Base-by-base conservation (phyloP, 2,329 filamentous ascomycete species). In the Ophiostoma sp. region DNA sequence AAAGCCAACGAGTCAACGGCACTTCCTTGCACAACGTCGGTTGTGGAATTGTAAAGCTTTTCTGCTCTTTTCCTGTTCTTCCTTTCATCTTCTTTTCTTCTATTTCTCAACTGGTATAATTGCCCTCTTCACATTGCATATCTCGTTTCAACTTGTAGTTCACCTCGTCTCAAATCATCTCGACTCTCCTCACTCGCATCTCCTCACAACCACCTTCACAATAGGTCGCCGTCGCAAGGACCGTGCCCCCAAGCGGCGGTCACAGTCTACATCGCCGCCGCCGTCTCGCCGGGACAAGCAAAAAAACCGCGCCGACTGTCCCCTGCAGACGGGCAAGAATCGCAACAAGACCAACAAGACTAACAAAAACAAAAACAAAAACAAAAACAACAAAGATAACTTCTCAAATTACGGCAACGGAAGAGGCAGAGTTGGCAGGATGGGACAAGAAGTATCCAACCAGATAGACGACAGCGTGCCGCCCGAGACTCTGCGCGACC, bases 361-460 rank as follows among this genome's bases (percentile, higher is more conserved):
- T n/a, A 67, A 62, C 8, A 65, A 67, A 13, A 27, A 3, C 36
- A 62, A 52, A 36, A 62, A 39, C 52, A 62, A 39, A 13, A 44
- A n/a, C 44, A 68, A 69, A 60, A 57, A 66, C 4, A 41, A 48
- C 17, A 20, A 23, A 41, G 41, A 33, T 10, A 52, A 52, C 10
- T 13, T 5, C 2, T 20, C 5, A 5, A 65, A 62, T 17, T 10
- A 4, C 27, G 54, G 54, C 23, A 31, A 35, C 1, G 57, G 57
- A 33, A 27, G 13, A 44, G 39, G 39, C 67, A 68, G 57, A 33
- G 44, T 57, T 27, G 41, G 66, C 74, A 92, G 82, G 70, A 97
- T 97, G 94, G 94, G 94, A 71, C 93, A 97, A 79, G 92, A 96
- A 77, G 84, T 89, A 74, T 96, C 92, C 33, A 83, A 81, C 41